These are phyloP conservation scores for Penicillium soppii DNA, from an alignment of 495 filamentous ascomycete genomes.

Conservation along the genomic window DNA sequence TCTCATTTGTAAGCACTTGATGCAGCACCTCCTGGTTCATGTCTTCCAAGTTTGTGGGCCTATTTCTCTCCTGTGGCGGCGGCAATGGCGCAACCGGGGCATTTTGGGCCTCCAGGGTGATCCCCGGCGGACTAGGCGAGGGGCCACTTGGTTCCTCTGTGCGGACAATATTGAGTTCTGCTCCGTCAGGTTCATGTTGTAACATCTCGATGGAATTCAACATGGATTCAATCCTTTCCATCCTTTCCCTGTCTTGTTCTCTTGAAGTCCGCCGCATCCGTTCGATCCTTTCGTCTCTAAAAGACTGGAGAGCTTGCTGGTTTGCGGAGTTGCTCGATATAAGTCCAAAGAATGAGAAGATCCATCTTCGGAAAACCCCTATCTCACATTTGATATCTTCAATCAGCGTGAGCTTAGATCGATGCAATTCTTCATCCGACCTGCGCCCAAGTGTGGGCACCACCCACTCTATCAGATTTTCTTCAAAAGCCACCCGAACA, in stretches of 20 bases:
- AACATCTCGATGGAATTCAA: slow-evolving; percentile 30
- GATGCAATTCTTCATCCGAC: slow-evolving; percentile 39
- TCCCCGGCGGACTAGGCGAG: slow-evolving; percentile 7
- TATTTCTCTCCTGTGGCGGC: slow-evolving; percentile 9
- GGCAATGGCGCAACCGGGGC: not conserved
- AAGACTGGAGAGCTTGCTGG: slow-evolving; percentile 12
- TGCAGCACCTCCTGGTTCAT: slow-evolving; percentile 16
- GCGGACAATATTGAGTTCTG: slow-evolving; percentile 11
- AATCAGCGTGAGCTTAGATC: slow-evolving; percentile 37
- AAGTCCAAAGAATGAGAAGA: slow-evolving; percentile 33
- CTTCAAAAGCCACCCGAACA: slow-evolving; percentile 45
- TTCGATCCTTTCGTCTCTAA: slow-evolving; percentile 26
- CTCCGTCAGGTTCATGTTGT: slow-evolving; percentile 31
- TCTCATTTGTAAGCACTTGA: slow-evolving; percentile 35
- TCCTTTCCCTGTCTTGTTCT: too few species aligned
- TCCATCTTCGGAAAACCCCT: slow-evolving; percentile 29
- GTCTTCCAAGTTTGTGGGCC: slow-evolving; percentile 5
- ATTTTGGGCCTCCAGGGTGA: slow-evolving; percentile 1
- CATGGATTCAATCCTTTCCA: slow-evolving; percentile 27
- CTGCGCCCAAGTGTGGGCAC: slow-evolving; percentile 44
- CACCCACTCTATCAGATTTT: slow-evolving; percentile 50
- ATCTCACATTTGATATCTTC: slow-evolving; percentile 42
- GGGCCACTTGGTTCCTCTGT: not conserved
- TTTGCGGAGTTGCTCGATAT: slow-evolving; percentile 15
- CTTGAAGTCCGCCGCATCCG: too few species aligned